Evolutionary conservation across 179 eudicot genomes (phyloP).

Genomic region (Vitellaria paradoxa): DNA sequence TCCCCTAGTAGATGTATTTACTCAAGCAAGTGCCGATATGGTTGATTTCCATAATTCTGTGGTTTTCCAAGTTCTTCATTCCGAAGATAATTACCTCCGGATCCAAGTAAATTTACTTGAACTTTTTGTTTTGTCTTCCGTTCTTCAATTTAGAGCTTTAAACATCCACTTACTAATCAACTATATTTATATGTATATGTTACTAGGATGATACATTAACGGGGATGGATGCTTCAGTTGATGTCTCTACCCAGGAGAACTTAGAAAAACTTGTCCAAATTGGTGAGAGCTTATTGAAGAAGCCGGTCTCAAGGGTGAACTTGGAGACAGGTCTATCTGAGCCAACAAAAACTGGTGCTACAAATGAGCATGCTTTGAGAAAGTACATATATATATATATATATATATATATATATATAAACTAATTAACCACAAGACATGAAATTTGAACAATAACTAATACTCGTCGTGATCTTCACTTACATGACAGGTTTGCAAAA

Average conservation of each 20-base stretch:
- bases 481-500: constrained; percentile 23
- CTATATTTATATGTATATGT: background rate
- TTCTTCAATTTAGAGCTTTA: background rate
- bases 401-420: background rate
- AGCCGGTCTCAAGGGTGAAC: constrained; percentile 40
- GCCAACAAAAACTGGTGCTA: constrained; percentile 34
- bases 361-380: constrained; percentile 47
- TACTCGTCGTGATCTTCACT: background rate
- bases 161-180: too few species aligned
- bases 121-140: background rate
- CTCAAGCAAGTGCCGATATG: constrained; percentile 43
- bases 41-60: constrained; percentile 43
- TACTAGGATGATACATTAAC: constrained; percentile 52
- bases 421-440: too few species aligned
- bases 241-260: constrained; percentile 47
- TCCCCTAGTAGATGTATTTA: constrained; percentile 43
- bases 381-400: constrained; percentile 22
- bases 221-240: constrained; percentile 40
- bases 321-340: constrained; percentile 33
- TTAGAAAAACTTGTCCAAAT: constrained; percentile 38
- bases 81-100: constrained; percentile 53
- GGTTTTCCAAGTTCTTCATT: constrained; percentile 44
- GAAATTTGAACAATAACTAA: background rate
- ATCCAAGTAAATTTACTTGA: constrained; percentile 37
- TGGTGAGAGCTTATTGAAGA: constrained; percentile 40